phyloP scores from a whole-genome alignment of 2,329 filamentous ascomycete species.

The Colletotrichum sp. region DNA sequence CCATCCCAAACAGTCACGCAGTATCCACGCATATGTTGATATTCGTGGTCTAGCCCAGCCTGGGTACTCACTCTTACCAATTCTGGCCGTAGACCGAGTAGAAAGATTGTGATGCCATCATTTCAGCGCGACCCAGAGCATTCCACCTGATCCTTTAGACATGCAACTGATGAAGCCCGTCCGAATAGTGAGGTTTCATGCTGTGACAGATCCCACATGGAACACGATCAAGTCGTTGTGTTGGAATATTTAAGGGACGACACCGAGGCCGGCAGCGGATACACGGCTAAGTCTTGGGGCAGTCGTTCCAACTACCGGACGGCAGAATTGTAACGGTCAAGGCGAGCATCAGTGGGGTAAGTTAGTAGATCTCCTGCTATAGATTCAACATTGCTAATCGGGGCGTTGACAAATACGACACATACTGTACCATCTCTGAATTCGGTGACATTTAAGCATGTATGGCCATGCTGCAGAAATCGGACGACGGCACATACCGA shows the following conservation, averaged over 20 bases:
- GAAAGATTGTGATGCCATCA: background rate
- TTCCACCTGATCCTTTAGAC: background rate
- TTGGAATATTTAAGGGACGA: background rate
- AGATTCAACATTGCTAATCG: background rate
- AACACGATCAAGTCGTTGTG: background rate
- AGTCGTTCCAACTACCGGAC: background rate
- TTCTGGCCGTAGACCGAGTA: background rate
- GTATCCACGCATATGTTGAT: accelerated
- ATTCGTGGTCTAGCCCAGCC: background rate
- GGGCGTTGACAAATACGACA: background rate
- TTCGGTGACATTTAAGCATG: background rate
- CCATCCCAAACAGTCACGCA: background rate
- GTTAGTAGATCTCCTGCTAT: background rate
- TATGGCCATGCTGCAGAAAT: background rate
- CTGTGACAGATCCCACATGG: background rate
- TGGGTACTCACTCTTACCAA: background rate
- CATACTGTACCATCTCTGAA: background rate
- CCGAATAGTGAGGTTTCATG: background rate
- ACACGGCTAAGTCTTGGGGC: background rate
- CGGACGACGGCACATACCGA: background rate
- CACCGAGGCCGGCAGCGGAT: background rate
- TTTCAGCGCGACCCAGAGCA: background rate
- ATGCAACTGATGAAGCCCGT: accelerated
- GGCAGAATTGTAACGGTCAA: background rate
- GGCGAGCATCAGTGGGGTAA: background rate